Evolutionary conservation across 352 stramenopile species (phyloP), one percentile per base, ranked within the genome.

Genomic region (Phytophthora citricola): DNA sequence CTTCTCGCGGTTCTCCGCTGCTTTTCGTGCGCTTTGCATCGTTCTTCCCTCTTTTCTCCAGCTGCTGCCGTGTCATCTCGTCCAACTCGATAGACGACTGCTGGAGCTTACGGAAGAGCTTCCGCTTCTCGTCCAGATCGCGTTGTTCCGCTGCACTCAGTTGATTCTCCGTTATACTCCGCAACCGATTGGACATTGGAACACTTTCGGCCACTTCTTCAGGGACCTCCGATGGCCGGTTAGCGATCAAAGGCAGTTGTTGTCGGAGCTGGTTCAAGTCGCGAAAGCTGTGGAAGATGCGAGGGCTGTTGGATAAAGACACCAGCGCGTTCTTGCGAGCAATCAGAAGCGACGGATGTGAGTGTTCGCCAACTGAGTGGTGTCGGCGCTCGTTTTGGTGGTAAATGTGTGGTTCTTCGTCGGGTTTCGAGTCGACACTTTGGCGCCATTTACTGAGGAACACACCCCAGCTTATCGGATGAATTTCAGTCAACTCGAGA

Each of bases 361-460:
- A 36, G n/a, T 7, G 8, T 51, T 58, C 54, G 34, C 27, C 31
- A 3, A 69, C 40, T 5, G 65, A 73, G 22, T 73, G 44, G 29
- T 69, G 65, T 36, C 59, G 52, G n/a, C 40, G 63, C 6, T 38
- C 53, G 14, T 27, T 40, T 14, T 61, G 51, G 20, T 69, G 59
- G 27, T 46, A 66, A 20, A 58, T 43, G 11, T 26, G 47, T 7
- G 32, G 24, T 11, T 61, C 36, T 40, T 64, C 29, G 2, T 62
- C 41, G 24, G 40, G 22, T 20, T 71, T 61, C 17, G 44, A 26
- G 24, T 83, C 63, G 8, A 32, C 49, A 15, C 68, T 54, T 24
- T 72, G 67, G 5, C 78, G 73, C 82, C 82, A 91, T 40, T 80
- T 82, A 3, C 79, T 67, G 26, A 91, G 71, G 45, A 89, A 87